Evolutionary conservation across 1,139 yeast species (phyloP), one percentile per base, ranked within the genome.

Genomic region (Scheffersomyces segobiensis): DNA sequence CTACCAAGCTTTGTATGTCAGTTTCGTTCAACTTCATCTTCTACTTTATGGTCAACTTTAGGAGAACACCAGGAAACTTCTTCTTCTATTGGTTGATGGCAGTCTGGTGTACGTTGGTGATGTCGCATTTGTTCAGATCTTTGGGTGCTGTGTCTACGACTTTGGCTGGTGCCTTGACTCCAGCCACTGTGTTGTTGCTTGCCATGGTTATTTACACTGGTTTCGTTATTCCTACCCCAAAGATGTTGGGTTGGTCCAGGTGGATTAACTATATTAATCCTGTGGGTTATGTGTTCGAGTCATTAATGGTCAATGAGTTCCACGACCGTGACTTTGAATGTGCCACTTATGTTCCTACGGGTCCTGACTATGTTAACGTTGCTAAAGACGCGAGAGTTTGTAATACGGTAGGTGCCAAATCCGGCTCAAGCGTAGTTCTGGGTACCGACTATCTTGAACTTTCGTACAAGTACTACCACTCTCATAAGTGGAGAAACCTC

Each of bases 251-350:
- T 39, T 90, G 96, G 96, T 84, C 90, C 48, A 79, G 88, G 62
- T 91, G 96, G 95, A 85, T 90, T 66, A 87, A 87, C 73, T 89
- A 87, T 67, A 71, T 89, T 58, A 84, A 90, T 65, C 96, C 96
- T 0, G 75, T 89, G 54, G 87, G 85, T 6, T 90, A 89, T 66
- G 81, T 84, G 5, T 89, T 87, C 65, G 93, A 89, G 70, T 78
- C 90, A 0, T 72, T 89, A 67, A 84, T 89, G 86, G 80, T 83
- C 2, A 89, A 83, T 65, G 92, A 87, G 68, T 82, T 81, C 67
- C 73, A 73, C 59, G 80, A 70, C 51, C 66, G 79, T 50, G 65
- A 71, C 3, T 84, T 75, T 57, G 67, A 65, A 3, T 84, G 88
- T 67, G 64, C 84, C n/a, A 54, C 61, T 1, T 84, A 65, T 65